Conservation (phyloP, 352 stramenopile genomes). For the Achlya hypogyna region DNA sequence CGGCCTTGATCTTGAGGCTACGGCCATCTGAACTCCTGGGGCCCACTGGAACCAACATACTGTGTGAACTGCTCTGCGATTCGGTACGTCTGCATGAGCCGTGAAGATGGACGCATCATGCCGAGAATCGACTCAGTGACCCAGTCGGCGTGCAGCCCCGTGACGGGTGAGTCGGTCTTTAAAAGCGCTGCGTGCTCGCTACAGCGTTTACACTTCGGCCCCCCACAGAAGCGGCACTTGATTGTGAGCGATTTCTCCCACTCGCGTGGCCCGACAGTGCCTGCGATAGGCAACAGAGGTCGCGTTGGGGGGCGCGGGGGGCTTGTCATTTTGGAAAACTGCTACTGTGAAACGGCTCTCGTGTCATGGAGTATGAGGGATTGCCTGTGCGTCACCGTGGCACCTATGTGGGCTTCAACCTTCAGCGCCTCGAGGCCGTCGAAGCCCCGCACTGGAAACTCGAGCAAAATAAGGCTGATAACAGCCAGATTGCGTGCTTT, state of each 20-base stretch:
- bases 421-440: conserved; percentile 7
- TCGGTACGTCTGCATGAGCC: conserved; percentile 74
- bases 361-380: not conserved
- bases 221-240: conserved; percentile 79
- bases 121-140: conserved; percentile 75
- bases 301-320: not conserved
- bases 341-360: not conserved
- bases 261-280: conserved; percentile 56
- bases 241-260: conserved; percentile 78
- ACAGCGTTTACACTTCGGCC: conserved; percentile 80
- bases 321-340: not conserved
- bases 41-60: conserved; percentile 23
- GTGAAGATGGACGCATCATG: conserved; percentile 84
- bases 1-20: conserved; percentile 69
- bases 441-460: conserved; percentile 9
- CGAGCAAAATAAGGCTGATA: conserved; percentile 1
- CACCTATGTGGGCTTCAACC: not conserved
- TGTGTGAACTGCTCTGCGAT: conserved; percentile 74
- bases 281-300: not conserved
- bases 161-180: conserved; percentile 65
- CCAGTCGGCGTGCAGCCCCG: conserved; percentile 79
- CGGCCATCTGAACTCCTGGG: not conserved
- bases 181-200: conserved; percentile 63
- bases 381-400: not conserved
- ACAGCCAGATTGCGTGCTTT: not conserved